Base-by-base conservation (phyloP, 768 basidiomycete genomes). In the Chalciporus sphaerocephalus region DNA sequence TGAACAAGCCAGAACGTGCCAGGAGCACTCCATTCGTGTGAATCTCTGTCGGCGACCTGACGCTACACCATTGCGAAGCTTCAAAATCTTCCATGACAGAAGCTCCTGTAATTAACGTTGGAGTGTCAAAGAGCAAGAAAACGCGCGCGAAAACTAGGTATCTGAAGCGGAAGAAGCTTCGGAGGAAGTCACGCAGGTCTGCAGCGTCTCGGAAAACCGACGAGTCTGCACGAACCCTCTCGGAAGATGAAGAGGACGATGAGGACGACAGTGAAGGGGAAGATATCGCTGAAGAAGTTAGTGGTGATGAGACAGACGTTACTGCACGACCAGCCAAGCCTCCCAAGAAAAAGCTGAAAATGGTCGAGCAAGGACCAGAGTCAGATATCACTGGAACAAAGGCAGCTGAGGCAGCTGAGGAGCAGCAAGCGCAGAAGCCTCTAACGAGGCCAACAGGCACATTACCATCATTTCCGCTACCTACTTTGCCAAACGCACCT, bases 61-160 rank as follows among this genome's bases (percentile, higher is more conserved):
- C 25, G 12, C 12, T 27, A 4, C 5, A 27, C 25, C 6, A 13
- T 15, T 30, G 13, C 28, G 6, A 13, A 5, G n/a, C 13, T 13
- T 30, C 28, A 30, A 15, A 30, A 7, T 27, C 12, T 9, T 13
- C 7, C n/a, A 46, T 58, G 51, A 27, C 33, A 24, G 55, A 60
- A 32, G 36, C 18, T 21, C 42, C 30, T 47, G 53, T 39, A 5
- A 28, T 24, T 20, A 40, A 25, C 20, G 37, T 13, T n/a, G 44
- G 37, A 4, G 46, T 25, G 21, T 47, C 55, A 37, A 62, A 56
- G 8, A 15, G 4, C 15, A 32, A 32, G 4, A 86, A 85, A 67
- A 87, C 87, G 1, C 83, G 76, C 46, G 83, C 86, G 1, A 87
- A 89, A 62, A 66, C 79, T 54, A 71, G 82, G 48, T 89, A 92